phyloP scores from a whole-genome alignment of 306 rosid genomes.

The Lathyrus tuberosus region DNA sequence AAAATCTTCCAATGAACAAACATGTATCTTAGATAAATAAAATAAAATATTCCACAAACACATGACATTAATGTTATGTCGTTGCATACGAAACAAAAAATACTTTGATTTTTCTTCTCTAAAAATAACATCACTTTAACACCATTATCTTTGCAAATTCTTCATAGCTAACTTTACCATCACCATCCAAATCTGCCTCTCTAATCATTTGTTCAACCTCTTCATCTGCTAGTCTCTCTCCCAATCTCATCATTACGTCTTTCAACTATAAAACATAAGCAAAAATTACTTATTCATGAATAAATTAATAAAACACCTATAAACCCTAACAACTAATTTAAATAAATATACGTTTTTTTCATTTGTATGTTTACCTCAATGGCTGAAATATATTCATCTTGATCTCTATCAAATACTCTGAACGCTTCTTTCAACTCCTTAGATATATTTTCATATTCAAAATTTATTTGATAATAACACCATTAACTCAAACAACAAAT shows the following conservation, averaged over 20 bases:
- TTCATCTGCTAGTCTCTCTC: neutral
- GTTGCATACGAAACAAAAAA: too few relatives aligned
- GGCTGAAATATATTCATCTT: neutral
- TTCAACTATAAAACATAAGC: neutral
- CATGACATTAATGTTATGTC: too few relatives aligned
- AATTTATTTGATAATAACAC: neutral
- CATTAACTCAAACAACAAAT: too few relatives aligned
- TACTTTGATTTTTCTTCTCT: too few relatives aligned
- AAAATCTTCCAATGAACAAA: too few relatives aligned
- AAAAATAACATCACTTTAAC: neutral
- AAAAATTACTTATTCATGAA: too few relatives aligned
- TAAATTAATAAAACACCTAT: too few relatives aligned
- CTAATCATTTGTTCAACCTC: neutral
- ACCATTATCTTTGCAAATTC: slow-evolving; percentile 2
- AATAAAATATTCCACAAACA: too few relatives aligned
- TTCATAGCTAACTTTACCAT: slow-evolving; percentile 4
- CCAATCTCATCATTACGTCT: neutral
- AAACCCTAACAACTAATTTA: too few relatives aligned
- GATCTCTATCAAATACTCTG: neutral
- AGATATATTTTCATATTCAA: slow-evolving; percentile 37
- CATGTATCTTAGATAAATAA: too few relatives aligned
- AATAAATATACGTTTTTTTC: too few relatives aligned
- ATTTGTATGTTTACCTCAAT: neutral
- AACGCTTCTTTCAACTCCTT: slow-evolving; percentile 51
- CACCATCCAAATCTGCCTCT: slow-evolving; percentile 14